phyloP scores from a whole-genome alignment of 106 monocot species.

The Chionographis japonica region DNA sequence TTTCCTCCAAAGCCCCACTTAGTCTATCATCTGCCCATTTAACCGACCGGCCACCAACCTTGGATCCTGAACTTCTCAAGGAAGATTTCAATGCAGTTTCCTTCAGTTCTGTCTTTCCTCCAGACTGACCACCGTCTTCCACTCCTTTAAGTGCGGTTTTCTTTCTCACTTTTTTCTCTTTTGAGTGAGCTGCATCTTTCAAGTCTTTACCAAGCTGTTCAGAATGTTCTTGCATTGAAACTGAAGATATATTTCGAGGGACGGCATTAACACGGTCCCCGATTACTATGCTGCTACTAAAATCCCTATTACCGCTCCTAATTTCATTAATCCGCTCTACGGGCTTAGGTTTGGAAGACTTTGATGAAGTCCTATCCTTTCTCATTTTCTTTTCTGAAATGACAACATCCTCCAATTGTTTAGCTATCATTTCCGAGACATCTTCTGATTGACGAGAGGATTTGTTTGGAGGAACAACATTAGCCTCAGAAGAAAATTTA shows the following conservation, averaged over 20 bases:
- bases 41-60: conserved; percentile 31
- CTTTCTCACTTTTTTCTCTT: not conserved
- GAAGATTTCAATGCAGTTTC: conserved; percentile 45
- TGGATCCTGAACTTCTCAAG: conserved; percentile 41
- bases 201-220: conserved; percentile 1
- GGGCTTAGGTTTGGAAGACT: conserved; percentile 19
- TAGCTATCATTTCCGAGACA: conserved; percentile 42
- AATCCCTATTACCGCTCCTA: conserved; percentile 9
- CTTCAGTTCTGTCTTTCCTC: conserved; percentile 2
- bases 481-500: conserved; percentile 6
- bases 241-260: not conserved
- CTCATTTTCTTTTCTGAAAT: conserved; percentile 17
- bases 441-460: conserved; percentile 4
- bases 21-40: conserved; percentile 75
- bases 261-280: not conserved
- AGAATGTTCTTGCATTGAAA: not conserved
- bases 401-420: conserved; percentile 30
- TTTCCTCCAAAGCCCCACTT: conserved; percentile 8
- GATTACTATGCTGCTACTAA: conserved; percentile 5
- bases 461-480: conserved; percentile 3
- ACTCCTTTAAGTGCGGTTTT: not conserved
- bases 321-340: conserved; percentile 8
- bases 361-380: conserved; percentile 18
- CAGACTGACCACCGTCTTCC: not conserved
- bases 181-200: conserved; percentile 4